A percentile compares a stretch with the other conserved stretches of the same genome.
These are phyloP conservation scores for Xylariaceae sp. DNA, from an alignment of 2,329 filamentous ascomycete species.

Conservation along the genomic window DNA sequence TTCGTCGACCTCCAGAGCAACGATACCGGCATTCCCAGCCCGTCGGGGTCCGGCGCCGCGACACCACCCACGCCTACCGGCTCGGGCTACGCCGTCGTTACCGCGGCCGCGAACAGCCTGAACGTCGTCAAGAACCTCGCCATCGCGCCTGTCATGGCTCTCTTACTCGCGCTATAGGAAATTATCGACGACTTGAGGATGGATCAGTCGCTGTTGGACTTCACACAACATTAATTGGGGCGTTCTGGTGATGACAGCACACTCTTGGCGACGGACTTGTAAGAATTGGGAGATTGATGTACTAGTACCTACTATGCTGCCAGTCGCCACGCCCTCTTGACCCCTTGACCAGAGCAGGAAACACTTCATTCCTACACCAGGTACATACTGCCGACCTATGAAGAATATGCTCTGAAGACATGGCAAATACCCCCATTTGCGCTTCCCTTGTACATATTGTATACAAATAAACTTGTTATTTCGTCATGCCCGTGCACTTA, in stretches of 20 bases:
- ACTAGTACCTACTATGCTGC: no score
- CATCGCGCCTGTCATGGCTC: conserved; percentile 25
- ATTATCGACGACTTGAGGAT: not conserved
- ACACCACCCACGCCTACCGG: conserved; percentile 4
- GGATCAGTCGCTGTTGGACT: not conserved
- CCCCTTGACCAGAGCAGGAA: no score
- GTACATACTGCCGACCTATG: no score
- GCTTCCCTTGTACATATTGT: not conserved
- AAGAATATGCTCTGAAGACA: not conserved
- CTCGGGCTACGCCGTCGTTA: conserved; percentile 5
- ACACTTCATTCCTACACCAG: no score
- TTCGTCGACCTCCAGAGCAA: conserved; percentile 45
- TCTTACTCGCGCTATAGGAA: conserved; percentile 26
- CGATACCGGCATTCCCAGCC: conserved; percentile 15
- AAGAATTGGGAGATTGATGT: no score
- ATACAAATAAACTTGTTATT: not conserved
- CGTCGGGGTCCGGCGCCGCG: conserved; percentile 12
- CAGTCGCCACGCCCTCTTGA: no score
- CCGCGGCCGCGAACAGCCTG: conserved; percentile 9
- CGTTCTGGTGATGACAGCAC: no score
- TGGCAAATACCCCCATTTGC: not conserved
- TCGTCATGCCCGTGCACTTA: not conserved
- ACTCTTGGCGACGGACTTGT: no score
- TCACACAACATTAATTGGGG: no score
- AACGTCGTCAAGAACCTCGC: conserved; percentile 24